phyloP scores from a whole-genome alignment of 2,329 filamentous ascomycete genomes.

The Endothia cerciana region DNA sequence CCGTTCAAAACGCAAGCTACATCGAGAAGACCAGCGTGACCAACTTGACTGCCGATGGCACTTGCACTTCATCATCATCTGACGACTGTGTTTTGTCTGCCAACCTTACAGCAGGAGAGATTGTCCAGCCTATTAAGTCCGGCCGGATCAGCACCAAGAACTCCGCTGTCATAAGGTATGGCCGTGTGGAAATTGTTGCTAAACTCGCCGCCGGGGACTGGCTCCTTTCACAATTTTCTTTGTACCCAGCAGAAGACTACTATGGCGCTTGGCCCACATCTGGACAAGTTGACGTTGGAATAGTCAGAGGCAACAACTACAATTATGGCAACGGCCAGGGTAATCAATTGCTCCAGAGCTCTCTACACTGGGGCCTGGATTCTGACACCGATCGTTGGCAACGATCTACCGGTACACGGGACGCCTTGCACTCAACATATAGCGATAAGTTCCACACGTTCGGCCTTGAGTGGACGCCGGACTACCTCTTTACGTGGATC shows the following conservation, averaged over 20 bases:
- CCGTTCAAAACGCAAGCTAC: constrained; percentile 20
- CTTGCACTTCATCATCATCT: constrained; percentile 10
- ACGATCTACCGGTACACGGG: constrained; percentile 17
- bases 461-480: constrained; percentile 27
- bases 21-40: constrained; percentile 3
- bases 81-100: constrained; percentile 15
- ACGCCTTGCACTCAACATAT: constrained; percentile 21
- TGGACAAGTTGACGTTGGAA: constrained; percentile 28
- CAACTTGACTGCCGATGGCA: constrained; percentile 10
- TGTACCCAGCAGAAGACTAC: constrained; percentile 26
- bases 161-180: constrained; percentile 27
- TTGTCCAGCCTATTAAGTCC: constrained; percentile 25
- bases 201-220: constrained; percentile 31
- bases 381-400: constrained; percentile 25
- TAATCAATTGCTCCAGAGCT: constrained; percentile 22
- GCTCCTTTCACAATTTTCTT: constrained; percentile 28
- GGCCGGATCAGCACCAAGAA: constrained; percentile 29
- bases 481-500: constrained; percentile 29
- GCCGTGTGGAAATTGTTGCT: constrained; percentile 25
- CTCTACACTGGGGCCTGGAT: constrained; percentile 29
- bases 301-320: constrained; percentile 27
- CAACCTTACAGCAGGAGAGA: not conserved
- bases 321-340: constrained; percentile 19
- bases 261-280: constrained; percentile 30
- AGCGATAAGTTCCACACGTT: constrained; percentile 25